Percentiles rank a stretch among this genome's conserved stretches.
phyloP scores from a whole-genome alignment of 1,284 basidiomycete genomes.

The Boletus mariae region DNA sequence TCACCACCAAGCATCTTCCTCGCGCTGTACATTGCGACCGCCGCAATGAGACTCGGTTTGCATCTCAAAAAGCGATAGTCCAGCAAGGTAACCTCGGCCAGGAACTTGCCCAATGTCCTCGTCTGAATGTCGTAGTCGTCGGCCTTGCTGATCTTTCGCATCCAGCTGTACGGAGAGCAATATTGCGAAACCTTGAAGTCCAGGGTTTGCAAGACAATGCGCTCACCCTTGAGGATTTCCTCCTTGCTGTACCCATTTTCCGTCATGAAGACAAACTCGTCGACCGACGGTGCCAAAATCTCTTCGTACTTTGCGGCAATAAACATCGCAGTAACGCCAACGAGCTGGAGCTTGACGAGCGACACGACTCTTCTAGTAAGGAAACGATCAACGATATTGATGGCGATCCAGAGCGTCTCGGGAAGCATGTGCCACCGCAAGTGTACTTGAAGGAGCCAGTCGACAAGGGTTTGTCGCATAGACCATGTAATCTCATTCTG shows the following conservation, averaged over 20 bases:
- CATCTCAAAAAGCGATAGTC: constrained; percentile 93
- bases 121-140: constrained; percentile 99
- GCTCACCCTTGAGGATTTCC: constrained; percentile 97
- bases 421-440: constrained; percentile 96
- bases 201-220: constrained; percentile 90
- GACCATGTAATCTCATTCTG: constrained; percentile 95
- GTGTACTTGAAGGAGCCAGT: constrained; percentile 98
- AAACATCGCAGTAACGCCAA: constrained; percentile 96
- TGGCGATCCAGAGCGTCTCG: constrained; percentile 96
- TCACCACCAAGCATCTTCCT: constrained; percentile 88
- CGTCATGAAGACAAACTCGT: constrained; percentile 97
- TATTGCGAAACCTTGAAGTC: constrained; percentile 96
- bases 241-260: constrained; percentile 91
- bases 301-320: constrained; percentile 99
- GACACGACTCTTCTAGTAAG: constrained; percentile 90
- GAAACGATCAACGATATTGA: constrained; percentile 98
- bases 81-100: constrained; percentile 94
- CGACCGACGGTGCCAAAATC: constrained; percentile 90
- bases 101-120: constrained; percentile 93
- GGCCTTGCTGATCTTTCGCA: constrained; percentile 96
- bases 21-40: constrained; percentile 96
- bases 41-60: constrained; percentile 94
- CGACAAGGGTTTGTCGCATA: constrained; percentile 94
- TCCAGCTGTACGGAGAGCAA: constrained; percentile 99
- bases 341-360: constrained; percentile 93